Conservation (phyloP, 495 filamentous ascomycete genomes). For the Aeminium ludgeri region DNA sequence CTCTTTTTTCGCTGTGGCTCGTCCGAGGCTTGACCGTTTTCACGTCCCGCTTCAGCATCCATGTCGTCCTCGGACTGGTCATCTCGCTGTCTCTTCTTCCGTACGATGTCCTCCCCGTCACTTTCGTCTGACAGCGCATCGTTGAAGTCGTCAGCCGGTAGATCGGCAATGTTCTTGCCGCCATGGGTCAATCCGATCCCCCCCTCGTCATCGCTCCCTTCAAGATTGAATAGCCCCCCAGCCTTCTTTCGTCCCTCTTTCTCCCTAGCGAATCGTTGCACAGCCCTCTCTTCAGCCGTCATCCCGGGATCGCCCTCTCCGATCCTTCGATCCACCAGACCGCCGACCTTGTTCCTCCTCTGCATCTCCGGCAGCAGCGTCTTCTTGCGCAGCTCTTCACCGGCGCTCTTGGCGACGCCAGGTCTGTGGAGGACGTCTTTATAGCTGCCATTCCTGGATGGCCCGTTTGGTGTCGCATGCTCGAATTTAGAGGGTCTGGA, state of each 20-base stretch:
- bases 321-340: slow-evolving; percentile 82
- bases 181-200: slow-evolving; percentile 52
- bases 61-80: slow-evolving; percentile 12
- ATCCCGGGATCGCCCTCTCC: slow-evolving; percentile 89
- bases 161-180: slow-evolving; percentile 49
- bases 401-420: slow-evolving; percentile 64
- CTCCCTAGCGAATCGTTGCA: slow-evolving; percentile 75
- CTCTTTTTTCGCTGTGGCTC: slow-evolving; percentile 65
- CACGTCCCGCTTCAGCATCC: slow-evolving; percentile 28
- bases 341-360: slow-evolving; percentile 71
- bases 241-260: slow-evolving; percentile 57
- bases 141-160: slow-evolving; percentile 52
- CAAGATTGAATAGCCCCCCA: slow-evolving; percentile 70
- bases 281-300: slow-evolving; percentile 84
- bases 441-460: slow-evolving; percentile 24
- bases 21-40: slow-evolving; percentile 26
- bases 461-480: slow-evolving; percentile 39
- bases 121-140: slow-evolving; percentile 32
- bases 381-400: slow-evolving; percentile 69
- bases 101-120: slow-evolving; percentile 37
- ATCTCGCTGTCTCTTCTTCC: slow-evolving; percentile 30
- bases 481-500: slow-evolving; percentile 58
- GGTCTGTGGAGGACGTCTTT: slow-evolving; percentile 46
- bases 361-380: slow-evolving; percentile 79
- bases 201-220: slow-evolving; percentile 57